Evolutionary conservation across 148 eudicot species (phyloP).

Genomic region (Simmondsia chinensis): DNA sequence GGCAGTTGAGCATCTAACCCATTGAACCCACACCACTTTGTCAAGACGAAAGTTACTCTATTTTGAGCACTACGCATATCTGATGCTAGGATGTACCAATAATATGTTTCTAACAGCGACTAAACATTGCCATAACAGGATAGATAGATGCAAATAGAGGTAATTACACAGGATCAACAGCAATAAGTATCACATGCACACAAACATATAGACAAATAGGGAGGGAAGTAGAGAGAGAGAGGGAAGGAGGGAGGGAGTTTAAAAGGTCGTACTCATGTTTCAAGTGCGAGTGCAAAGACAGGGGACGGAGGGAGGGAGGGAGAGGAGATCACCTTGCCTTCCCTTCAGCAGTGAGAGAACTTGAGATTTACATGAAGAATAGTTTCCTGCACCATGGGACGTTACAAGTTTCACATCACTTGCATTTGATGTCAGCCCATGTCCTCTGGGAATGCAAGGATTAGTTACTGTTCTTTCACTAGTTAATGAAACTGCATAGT

Average conservation of each 20-base stretch:
- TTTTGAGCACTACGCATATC: neutral
- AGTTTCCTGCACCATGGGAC: constrained; percentile 22
- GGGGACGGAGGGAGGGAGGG: no score
- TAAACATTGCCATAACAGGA: constrained; percentile 4
- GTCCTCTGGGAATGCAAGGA: constrained; percentile 34
- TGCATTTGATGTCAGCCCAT: constrained; percentile 14
- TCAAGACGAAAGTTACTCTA: neutral
- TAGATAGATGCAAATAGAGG: neutral
- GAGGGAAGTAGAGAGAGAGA: neutral
- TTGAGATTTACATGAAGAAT: constrained; percentile 31
- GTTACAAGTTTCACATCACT: constrained; percentile 14
- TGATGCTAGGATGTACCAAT: neutral
- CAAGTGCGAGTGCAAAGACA: no score
- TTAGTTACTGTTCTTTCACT: constrained; percentile 11
- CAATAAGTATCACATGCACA: neutral
- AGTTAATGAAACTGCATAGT: constrained; percentile 15
- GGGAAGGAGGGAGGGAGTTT: neutral
- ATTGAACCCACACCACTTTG: neutral
- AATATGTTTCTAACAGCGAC: neutral
- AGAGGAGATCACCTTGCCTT: constrained; percentile 20
- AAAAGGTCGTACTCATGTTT: neutral
- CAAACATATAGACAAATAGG: no score
- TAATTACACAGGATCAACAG: neutral
- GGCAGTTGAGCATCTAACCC: no score
- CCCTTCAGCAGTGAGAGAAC: constrained; percentile 18